Evolutionary conservation across 164 flowering plant genomes (phyloP).

Genomic region (Piper longum): DNA sequence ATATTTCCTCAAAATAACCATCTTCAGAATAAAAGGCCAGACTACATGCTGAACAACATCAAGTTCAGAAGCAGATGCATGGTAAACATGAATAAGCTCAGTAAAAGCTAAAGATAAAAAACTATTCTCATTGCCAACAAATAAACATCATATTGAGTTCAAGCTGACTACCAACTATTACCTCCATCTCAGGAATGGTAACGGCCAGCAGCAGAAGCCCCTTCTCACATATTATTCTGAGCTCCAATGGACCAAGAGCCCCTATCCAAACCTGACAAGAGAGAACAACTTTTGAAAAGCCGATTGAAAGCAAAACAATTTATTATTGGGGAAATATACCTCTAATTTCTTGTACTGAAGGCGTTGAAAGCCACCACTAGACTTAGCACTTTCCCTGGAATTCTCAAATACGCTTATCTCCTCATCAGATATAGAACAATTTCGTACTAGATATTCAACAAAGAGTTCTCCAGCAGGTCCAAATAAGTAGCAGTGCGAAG

Average conservation of each 20-base stretch:
- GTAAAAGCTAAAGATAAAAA: neutral
- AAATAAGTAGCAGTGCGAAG: conserved; percentile 91
- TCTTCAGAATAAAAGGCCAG: conserved; percentile 93
- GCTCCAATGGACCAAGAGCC: conserved; percentile 32
- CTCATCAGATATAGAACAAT: conserved; percentile 57
- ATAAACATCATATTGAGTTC: neutral
- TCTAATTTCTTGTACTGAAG: conserved; percentile 29
- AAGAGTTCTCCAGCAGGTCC: conserved; percentile 85
- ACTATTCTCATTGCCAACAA: neutral
- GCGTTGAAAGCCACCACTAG: conserved; percentile 17
- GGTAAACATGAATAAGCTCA: neutral
- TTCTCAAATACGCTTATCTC: conserved; percentile 24
- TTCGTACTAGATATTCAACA: conserved; percentile 81
- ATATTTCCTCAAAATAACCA: conserved; percentile 70
- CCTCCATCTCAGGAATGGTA: conserved; percentile 99
- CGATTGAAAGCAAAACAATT: neutral
- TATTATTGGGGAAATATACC: conserved; percentile 15
- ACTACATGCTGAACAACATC: conserved; percentile 48
- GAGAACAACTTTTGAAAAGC: conserved; percentile 1
- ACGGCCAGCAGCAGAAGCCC: conserved; percentile 84
- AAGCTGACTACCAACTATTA: conserved; percentile 9
- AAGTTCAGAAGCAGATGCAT: neutral
- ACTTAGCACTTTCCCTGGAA: conserved; percentile 28
- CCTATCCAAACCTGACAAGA: conserved; percentile 51
- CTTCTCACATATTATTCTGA: conserved; percentile 65